These are phyloP conservation scores for Pyrenophora tritici-repentis DNA, from an alignment of 2,329 filamentous ascomycete genomes.

Conservation along the genomic window DNA sequence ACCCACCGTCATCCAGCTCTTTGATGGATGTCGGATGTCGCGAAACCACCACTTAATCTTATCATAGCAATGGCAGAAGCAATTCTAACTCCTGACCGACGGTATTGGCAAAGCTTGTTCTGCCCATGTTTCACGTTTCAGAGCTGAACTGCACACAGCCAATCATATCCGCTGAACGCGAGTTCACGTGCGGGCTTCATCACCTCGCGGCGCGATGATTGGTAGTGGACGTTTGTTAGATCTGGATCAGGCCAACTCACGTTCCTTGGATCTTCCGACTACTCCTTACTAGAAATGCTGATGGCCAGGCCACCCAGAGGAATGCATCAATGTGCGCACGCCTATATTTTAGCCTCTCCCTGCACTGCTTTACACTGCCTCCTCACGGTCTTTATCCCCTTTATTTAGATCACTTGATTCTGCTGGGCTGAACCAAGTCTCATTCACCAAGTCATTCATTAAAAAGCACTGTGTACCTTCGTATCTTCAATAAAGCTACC, in stretches of 20 bases:
- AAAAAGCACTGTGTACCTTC: background rate
- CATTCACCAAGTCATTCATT: conserved; percentile 13
- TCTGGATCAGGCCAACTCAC: background rate
- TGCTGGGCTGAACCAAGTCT: conserved; percentile 17
- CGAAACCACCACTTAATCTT: background rate
- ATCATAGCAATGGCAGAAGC: conserved; percentile 2
- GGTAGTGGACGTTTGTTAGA: conserved; percentile 8
- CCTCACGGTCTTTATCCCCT: conserved; percentile 15
- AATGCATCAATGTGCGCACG: conserved; percentile 7
- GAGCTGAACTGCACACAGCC: conserved; percentile 9
- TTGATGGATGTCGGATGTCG: background rate
- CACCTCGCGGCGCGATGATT: conserved; percentile 14
- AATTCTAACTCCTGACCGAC: conserved; percentile 1
- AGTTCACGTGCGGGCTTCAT: conserved; percentile 16
- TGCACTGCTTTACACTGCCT: conserved; percentile 17
- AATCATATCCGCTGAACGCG: conserved; percentile 18
- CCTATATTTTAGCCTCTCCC: conserved; percentile 17
- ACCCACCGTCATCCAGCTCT: background rate
- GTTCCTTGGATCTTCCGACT: too few relatives aligned
- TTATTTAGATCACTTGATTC: conserved; percentile 18
- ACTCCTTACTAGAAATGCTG: conserved; percentile 1
- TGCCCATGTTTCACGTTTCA: conserved; percentile 31
- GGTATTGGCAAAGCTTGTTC: conserved; percentile 29
- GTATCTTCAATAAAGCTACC: background rate
- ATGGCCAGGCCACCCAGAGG: conserved; percentile 3